Evolutionary conservation across 805 yeast species (phyloP), one percentile per base, ranked within the genome.

Genomic region (Metschnikowia amazonensis): DNA sequence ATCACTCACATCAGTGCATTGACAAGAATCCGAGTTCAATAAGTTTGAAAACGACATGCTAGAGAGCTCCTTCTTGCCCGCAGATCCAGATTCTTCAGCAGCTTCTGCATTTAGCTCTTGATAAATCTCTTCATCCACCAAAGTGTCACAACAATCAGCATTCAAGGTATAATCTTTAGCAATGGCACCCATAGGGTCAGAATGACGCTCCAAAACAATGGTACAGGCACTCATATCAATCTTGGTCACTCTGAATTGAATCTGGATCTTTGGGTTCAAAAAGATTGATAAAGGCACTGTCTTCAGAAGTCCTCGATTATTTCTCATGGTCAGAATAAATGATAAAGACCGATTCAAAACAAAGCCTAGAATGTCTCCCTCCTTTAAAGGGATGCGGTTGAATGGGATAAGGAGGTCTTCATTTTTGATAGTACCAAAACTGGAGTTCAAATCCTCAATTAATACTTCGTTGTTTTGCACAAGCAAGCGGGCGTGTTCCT

Each of bases 381-480:
- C 50, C 13, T 24, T 30, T 8, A 55, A 17, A 2, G 34, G 48
- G 3, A 42, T 45, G 7, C 40, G 46, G 25, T 34, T 42, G 24
- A 47, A 50, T 1, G 67, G 63, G 13, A 54, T 39, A 14, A 70
- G 52, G 21, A 59, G 56, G 6, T 56, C 40, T 24, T 58, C 55
- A 45, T 67, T 64, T 44, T 65, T 40, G 7, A 66, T 48, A 14
- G 75, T 70, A 1, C 76, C 76, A 53, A 69, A 70, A 16, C 70
- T 67, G 5, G 74, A 69, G 23, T 50, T 49, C 23, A 49, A 44
- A 46, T 72, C 76, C 47, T 53, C 57, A 34, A 67, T 42, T 30
- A 43, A 55, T 28, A 69, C 55, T 11, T 23, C 32, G 13, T 57
- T 58, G 24, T 60, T 50, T 4, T 36, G 46, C 33, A 44, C 36